Evolutionary conservation across 1,284 basidiomycete species (phyloP).

Genomic region (Golubevia pallescens): DNA sequence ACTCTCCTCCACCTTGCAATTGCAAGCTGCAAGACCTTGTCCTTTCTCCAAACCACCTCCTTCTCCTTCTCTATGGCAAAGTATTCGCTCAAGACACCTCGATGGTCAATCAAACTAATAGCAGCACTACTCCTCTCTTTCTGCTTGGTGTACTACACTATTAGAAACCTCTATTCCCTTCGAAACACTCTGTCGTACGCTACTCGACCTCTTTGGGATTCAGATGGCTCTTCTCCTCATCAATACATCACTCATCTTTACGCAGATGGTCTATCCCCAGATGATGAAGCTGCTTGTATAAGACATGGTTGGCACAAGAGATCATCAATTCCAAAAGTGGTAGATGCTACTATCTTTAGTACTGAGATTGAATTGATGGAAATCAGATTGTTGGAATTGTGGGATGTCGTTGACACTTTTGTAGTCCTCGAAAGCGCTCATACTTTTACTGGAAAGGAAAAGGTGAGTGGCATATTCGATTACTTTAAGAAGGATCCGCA

Average conservation of each 20-base stretch:
- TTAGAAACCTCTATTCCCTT: slow-evolving; percentile 14
- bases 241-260: slow-evolving; percentile 17
- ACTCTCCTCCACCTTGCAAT: no score
- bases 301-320: slow-evolving; percentile 21
- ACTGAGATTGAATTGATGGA: slow-evolving; percentile 39
- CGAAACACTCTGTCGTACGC: slow-evolving; percentile 29
- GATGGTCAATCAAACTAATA: no score
- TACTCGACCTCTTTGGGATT: slow-evolving; percentile 32
- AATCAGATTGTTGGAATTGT: slow-evolving; percentile 24
- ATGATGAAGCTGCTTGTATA: slow-evolving; percentile 23
- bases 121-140: neutral
- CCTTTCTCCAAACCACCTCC: no score
- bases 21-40: no score
- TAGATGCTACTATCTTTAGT: slow-evolving; percentile 30
- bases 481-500: no score
- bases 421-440: slow-evolving; percentile 28
- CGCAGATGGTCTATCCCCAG: slow-evolving; percentile 18
- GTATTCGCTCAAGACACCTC: no score
- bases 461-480: no score
- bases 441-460: slow-evolving; percentile 27
- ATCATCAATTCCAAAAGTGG: slow-evolving; percentile 12
- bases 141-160: slow-evolving; percentile 7
- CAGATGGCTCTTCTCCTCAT: slow-evolving; percentile 11
- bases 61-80: no score
- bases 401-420: slow-evolving; percentile 26